Evolutionary conservation across 352 stramenopile genomes (phyloP).

Genomic region (Pythium folliculosum): DNA sequence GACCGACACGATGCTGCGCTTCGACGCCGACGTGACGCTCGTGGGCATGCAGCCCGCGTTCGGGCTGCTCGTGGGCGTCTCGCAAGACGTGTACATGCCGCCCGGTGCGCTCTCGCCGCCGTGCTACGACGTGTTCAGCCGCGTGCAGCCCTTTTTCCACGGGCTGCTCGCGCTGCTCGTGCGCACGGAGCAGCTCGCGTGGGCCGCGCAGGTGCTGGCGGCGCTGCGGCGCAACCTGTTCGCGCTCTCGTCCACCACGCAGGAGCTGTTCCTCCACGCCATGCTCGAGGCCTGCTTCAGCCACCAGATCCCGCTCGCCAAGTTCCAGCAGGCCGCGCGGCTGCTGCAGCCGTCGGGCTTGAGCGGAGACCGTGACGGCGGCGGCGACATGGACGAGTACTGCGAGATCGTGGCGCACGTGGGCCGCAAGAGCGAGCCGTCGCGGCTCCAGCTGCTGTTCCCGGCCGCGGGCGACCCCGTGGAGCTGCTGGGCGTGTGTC

Average conservation of each 20-base stretch:
- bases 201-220: conserved; percentile 50
- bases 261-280: conserved; percentile 80
- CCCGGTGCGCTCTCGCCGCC: conserved; percentile 49
- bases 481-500: conserved; percentile 61
- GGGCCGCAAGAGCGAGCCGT: conserved; percentile 82
- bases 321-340: conserved; percentile 47
- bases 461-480: conserved; percentile 65
- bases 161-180: conserved; percentile 68
- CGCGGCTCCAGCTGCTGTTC: conserved; percentile 70
- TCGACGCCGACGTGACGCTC: conserved; percentile 77
- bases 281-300: conserved; percentile 74
- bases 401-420: conserved; percentile 86
- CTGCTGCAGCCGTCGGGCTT: conserved; percentile 41
- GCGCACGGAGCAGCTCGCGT: conserved; percentile 60
- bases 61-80: conserved; percentile 73
- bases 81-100: conserved; percentile 80
- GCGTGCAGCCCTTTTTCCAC: conserved; percentile 84
- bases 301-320: conserved; percentile 42
- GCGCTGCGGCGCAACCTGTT: conserved; percentile 51
- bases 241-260: conserved; percentile 65
- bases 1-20: conserved; percentile 69
- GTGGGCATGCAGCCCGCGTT: conserved; percentile 65
- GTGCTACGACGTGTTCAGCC: conserved; percentile 76
- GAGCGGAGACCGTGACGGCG: not conserved
- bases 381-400: conserved; percentile 72